These are phyloP conservation scores for Epichloe sylvatica DNA, from an alignment of 2,329 filamentous ascomycete genomes.

Conservation along the genomic window DNA sequence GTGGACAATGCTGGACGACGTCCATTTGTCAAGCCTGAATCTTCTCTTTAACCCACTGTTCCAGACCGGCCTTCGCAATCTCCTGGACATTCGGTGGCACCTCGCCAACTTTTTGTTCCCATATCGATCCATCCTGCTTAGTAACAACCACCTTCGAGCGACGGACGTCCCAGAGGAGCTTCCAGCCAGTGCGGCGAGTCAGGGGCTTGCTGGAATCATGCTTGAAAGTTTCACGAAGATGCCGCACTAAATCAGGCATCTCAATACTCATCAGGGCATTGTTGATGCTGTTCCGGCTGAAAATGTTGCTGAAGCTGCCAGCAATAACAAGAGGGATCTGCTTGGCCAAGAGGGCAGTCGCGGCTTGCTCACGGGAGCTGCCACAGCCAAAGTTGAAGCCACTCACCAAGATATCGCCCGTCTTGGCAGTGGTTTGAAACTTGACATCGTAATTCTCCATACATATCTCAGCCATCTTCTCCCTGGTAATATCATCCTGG, in stretches of 20 bases:
- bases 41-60: constrained; percentile 11
- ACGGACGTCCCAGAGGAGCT: constrained; percentile 10
- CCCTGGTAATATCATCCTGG: constrained; percentile 63
- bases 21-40: background rate
- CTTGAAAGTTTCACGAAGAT: constrained; percentile 49
- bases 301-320: constrained; percentile 75
- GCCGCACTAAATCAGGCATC: constrained; percentile 50
- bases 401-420: constrained; percentile 67
- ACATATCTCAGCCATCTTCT: constrained; percentile 76
- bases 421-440: constrained; percentile 49
- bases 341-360: constrained; percentile 72
- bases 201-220: constrained; percentile 9
- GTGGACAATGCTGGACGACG: no score
- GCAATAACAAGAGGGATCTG: constrained; percentile 67
- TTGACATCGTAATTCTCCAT: constrained; percentile 85
- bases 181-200: constrained; percentile 5
- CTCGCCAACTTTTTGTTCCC: constrained; percentile 15
- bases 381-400: constrained; percentile 88
- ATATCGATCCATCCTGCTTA: constrained; percentile 9
- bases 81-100: constrained; percentile 12
- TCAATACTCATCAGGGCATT: constrained; percentile 64
- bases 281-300: constrained; percentile 65
- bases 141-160: constrained; percentile 9
- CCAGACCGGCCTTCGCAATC: constrained; percentile 12
- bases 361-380: constrained; percentile 56